Evolutionary conservation across 1,139 yeast genomes (phyloP).

Genomic region (Yamadazyma aaseri): DNA sequence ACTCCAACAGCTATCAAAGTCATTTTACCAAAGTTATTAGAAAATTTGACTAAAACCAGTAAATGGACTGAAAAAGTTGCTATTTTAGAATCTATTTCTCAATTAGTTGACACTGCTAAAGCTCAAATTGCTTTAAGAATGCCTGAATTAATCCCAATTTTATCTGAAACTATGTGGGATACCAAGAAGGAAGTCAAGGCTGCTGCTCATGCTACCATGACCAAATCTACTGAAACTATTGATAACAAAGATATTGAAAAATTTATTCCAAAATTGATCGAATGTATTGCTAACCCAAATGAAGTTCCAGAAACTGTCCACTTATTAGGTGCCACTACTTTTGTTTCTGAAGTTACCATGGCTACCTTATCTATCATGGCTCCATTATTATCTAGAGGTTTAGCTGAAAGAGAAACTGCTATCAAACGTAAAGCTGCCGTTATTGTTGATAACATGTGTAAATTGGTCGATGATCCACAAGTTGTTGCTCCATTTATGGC

Average conservation of each 20-base stretch:
- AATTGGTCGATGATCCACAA: slow-evolving; percentile 99
- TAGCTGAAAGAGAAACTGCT: slow-evolving; percentile 98
- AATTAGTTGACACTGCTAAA: slow-evolving; percentile 92
- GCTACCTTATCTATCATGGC: slow-evolving; percentile 99
- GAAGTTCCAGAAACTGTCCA: slow-evolving; percentile 99
- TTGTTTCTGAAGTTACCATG: slow-evolving; percentile 98
- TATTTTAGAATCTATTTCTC: slow-evolving; percentile 77
- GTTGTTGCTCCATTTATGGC: slow-evolving; percentile 98
- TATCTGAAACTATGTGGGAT: slow-evolving; percentile 99
- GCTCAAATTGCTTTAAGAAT: slow-evolving; percentile 95
- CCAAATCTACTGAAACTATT: slow-evolving; percentile 95
- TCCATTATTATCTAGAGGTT: slow-evolving; percentile 98
- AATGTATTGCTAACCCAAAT: slow-evolving; percentile 94
- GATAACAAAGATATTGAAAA: slow-evolving; percentile 99
- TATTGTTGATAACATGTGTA: slow-evolving; percentile 99
- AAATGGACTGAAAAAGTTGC: slow-evolving; percentile 99
- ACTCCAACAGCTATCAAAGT: slow-evolving; percentile 95
- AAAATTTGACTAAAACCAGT: slow-evolving; percentile 68
- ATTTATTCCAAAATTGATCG: slow-evolving; percentile 96
- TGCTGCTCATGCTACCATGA: slow-evolving; percentile 93
- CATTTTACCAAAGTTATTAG: slow-evolving; percentile 76
- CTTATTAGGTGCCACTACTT: slow-evolving; percentile 98
- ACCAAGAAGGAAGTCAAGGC: slow-evolving; percentile 97
- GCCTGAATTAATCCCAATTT: slow-evolving; percentile 98
- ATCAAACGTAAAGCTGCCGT: slow-evolving; percentile 99